Percentiles rank a stretch among this genome's conserved stretches.
Evolutionary conservation across 148 eudicot genomes (phyloP).

Genomic region (Rhododendron williamsianum): DNA sequence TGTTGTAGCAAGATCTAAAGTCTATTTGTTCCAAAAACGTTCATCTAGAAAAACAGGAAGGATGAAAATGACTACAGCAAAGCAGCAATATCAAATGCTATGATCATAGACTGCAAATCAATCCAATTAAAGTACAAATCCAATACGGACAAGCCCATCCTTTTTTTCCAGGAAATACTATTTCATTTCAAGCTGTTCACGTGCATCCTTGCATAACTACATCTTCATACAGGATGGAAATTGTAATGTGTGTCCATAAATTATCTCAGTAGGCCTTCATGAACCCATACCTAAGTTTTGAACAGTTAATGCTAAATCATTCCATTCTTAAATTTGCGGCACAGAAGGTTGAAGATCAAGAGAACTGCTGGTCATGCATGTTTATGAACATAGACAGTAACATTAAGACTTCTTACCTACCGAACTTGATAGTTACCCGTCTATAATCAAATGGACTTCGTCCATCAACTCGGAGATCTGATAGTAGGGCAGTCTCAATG

Average conservation of each 20-base stretch:
- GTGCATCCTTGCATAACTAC: not conserved
- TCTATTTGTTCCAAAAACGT: not conserved
- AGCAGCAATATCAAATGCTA: not conserved
- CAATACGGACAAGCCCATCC: not conserved
- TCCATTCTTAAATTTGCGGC: not conserved
- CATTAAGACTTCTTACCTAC: constrained; percentile 45
- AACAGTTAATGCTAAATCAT: not conserved
- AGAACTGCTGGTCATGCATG: not conserved
- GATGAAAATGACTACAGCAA: not conserved
- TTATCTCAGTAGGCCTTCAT: not conserved
- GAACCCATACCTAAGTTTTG: not conserved
- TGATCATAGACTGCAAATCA: not conserved
- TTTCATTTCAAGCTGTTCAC: not conserved
- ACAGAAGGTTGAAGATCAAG: not conserved
- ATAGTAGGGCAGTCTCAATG: constrained; percentile 63
- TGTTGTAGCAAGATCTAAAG: not conserved
- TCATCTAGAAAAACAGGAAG: not conserved
- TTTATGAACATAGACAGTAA: not conserved
- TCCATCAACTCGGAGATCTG: constrained; percentile 79
- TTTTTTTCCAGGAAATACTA: not conserved
- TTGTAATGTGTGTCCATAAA: not conserved
- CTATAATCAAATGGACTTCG: constrained; percentile 77
- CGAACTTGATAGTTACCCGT: constrained; percentile 60
- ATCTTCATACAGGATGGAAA: not conserved
- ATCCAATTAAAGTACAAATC: not conserved